Base-by-base conservation (phyloP, 768 basidiomycete genomes). In the Cyclocybe cylindracea region DNA sequence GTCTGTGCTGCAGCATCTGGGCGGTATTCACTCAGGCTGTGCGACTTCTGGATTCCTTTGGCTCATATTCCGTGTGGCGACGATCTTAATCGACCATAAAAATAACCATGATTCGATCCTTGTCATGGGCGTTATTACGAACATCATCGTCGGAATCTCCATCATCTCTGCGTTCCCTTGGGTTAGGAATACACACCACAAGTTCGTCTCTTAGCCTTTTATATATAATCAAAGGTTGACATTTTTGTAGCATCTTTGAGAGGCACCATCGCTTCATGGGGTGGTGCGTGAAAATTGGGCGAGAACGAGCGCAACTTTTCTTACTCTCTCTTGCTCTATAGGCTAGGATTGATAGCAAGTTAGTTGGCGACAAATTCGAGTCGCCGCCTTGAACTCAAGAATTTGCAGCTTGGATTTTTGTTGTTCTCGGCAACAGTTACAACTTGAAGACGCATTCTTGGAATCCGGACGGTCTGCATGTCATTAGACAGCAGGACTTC, bases 21-120 rank as follows among this genome's bases (percentile, higher is more conserved):
- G 90, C 5, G 90, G 90, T 16, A 89, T 91, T 56, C 90, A 92
- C 62, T 86, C 85, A n/a, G 88, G 89, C 29, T 91, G 90, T 65
- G 88, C 88, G 3, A 70, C 78, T 19, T 89, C 89, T 32, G 89
- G 87, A 43, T 80, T 87, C 50, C 71, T 79, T 11, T 91, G 89
- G 89, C 76, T 91, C 40, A 69, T 89, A 44, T 82, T 82, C 57
- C 80, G 80, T 62, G 68, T 89, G 39, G 72, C 78, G 36, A 67
- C 75, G 33, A 78, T 85, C 32, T 78, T 82, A 61, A 74, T 73
- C 33, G 61, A 79, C 57, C 83, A 76, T 61, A 67, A 70, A 53
- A 55, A 72, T 50, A 85, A 82, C 57, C 78, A 80, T 51, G 71
- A 75, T 44, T 73, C 83, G 3, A 70, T 90, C 14, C 66, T 90